Base-by-base conservation (phyloP, 1,139 yeast genomes). In the Pichia sp. region DNA sequence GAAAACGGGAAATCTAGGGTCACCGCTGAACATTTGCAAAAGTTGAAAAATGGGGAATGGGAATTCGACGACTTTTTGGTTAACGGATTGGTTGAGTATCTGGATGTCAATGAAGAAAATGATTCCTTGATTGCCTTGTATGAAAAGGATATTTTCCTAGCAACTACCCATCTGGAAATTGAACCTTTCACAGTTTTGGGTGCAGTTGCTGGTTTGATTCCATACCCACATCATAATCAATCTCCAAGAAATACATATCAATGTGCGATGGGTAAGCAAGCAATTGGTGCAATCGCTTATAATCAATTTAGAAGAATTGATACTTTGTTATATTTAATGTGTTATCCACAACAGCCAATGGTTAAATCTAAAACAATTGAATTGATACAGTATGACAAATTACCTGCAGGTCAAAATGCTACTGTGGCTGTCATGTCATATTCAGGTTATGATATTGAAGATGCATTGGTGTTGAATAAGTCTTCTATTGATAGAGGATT, bases 251-350 rank as follows among this genome's bases (percentile, higher is more conserved):
- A 93, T 70, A 93, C 99, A 0, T 93, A 93, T 75, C 99, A 93
- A 75, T 93, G 97, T 81, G 99, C 99, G 70, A 93, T 93, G 99
- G 99, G 99, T 83, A 93, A 93, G 76, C 99, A 93, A 75, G 99
- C 99, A 26, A 93, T 93, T 72, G 99, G 99, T 62, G 98, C 98
- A 8, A 95, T 95, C 72, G 97, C 96, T 31, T 93, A 93, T 71
- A 93, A 93, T 71, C 99, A 93, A 72, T 88, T 93, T 73, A 82
- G 90, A 69, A 84, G 99, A 72, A 93, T 93, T 63, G 99, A 93
- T 68, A 95, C 99, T 0, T 75, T 93, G 65, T 76, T 95, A 61
- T 93, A 93, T 69, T 78, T 93, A 63, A 89, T 93, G 97, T 97
- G 92, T 16, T 93, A 95, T 69, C 99, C 99, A 8, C 98, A 93